Conservation (phyloP, 192 early-diverging fungal species). For the Jimgerdemannia lactiflua region DNA sequence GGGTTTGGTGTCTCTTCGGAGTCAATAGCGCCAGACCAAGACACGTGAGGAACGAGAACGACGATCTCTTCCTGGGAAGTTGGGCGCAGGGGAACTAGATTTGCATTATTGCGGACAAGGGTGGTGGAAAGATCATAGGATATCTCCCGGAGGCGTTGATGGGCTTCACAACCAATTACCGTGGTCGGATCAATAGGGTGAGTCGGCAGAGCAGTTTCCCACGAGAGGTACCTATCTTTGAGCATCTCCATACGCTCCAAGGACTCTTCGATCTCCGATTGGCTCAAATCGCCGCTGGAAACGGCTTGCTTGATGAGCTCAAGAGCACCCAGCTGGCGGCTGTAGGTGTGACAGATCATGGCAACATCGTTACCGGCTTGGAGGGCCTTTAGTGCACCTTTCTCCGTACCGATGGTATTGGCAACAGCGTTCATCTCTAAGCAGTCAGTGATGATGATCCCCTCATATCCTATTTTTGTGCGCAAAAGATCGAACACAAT, state of each 20-base stretch:
- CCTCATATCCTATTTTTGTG: constrained; percentile 23
- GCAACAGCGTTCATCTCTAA: constrained; percentile 39
- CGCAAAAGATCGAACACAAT: constrained; percentile 25
- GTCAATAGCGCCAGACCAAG: constrained; percentile 34
- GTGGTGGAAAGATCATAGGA: constrained; percentile 27
- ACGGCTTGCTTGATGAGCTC: constrained; percentile 13
- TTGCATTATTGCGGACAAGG: constrained; percentile 16
- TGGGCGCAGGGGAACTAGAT: constrained; percentile 20
- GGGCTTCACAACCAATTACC: constrained; percentile 17
- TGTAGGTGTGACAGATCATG: constrained; percentile 36
- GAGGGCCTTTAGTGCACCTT: constrained; percentile 26
- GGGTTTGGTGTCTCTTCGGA: constrained; percentile 22
- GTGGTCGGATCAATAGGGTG: neutral
- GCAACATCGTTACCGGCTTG: constrained; percentile 31
- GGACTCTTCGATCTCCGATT: constrained; percentile 14
- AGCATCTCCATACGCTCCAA: constrained; percentile 20
- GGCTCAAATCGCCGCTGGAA: neutral
- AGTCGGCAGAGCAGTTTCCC: constrained; percentile 21
- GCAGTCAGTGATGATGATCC: constrained; percentile 35
- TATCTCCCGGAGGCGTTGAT: constrained; percentile 17
- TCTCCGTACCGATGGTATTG: constrained; percentile 20
- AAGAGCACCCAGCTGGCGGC: constrained; percentile 20
- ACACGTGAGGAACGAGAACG: constrained; percentile 33
- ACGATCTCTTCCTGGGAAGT: constrained; percentile 9
- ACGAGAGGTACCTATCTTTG: constrained; percentile 26